Conservation (phyloP, 1,284 basidiomycete genomes). For the Irpex sp. region DNA sequence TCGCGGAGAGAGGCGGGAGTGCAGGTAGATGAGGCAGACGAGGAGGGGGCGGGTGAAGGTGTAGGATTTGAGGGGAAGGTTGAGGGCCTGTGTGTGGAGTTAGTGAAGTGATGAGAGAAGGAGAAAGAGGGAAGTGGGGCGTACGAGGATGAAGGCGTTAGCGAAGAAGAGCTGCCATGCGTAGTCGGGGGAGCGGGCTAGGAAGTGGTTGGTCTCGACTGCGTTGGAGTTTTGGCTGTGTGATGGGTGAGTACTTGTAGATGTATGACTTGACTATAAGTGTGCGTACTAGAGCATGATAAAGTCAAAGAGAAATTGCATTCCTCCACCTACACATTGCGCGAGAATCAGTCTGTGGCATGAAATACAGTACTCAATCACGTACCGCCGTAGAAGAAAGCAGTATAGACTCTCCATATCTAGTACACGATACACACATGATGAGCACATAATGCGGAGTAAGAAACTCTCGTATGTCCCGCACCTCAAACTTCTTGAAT, state of each 20-base stretch:
- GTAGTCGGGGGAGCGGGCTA: constrained; percentile 58
- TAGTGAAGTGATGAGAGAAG: not conserved
- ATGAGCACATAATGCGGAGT: not conserved
- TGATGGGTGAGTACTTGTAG: not conserved
- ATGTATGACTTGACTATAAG: not conserved
- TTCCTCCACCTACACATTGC: constrained; percentile 38
- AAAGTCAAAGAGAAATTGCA: constrained; percentile 69
- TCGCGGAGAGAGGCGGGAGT: constrained; percentile 59
- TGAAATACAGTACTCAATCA: constrained; percentile 3
- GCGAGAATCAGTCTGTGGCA: not conserved
- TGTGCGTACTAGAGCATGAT: constrained; percentile 71
- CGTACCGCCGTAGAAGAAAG: constrained; percentile 75
- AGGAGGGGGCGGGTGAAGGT: constrained; percentile 66
- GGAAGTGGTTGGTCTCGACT: constrained; percentile 56
- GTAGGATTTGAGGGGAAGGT: constrained; percentile 55
- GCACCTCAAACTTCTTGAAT: constrained; percentile 46
- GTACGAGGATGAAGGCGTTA: constrained; percentile 52
- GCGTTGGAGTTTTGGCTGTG: constrained; percentile 57
- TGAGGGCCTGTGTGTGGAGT: constrained; percentile 38
- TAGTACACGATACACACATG: constrained; percentile 24
- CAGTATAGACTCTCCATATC: constrained; percentile 75
- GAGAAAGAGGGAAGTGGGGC: constrained; percentile 16
- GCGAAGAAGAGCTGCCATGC: constrained; percentile 70
- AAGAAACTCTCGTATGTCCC: constrained; percentile 13
- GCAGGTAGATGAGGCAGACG: constrained; percentile 63